Conservation (phyloP, 1,139 yeast genomes). For the Torulaspora pretoriensis region DNA sequence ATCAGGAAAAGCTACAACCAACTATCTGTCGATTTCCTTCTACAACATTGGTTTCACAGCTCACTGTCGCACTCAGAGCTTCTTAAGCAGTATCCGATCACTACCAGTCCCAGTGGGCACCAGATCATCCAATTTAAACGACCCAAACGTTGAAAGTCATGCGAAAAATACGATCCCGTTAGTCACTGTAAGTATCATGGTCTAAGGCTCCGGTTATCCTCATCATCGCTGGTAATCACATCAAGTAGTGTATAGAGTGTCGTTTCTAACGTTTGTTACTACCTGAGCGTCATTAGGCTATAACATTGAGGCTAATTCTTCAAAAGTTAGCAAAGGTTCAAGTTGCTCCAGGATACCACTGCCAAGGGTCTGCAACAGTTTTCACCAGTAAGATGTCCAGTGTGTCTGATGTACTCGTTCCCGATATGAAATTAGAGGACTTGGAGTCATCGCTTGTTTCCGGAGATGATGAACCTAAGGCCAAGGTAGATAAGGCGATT, state of each 20-base stretch:
- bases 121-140: conserved; percentile 5
- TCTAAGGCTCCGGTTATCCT: too few species aligned
- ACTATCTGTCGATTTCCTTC: conserved; percentile 11
- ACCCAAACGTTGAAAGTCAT: neutral
- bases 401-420: conserved; percentile 11
- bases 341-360: neutral
- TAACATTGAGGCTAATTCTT: neutral
- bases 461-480: conserved; percentile 14
- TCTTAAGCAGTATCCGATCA: neutral
- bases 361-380: neutral
- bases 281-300: neutral
- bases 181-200: too few species aligned
- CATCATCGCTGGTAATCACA: neutral
- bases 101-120: conserved; percentile 1
- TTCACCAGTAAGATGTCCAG: conserved; percentile 7
- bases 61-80: conserved; percentile 6
- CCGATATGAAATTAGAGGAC: conserved; percentile 20
- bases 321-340: neutral
- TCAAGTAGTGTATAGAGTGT: neutral
- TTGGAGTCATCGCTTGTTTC: conserved; percentile 20
- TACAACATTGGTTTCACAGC: conserved; percentile 10
- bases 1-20: conserved; percentile 19
- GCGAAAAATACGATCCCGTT: too few species aligned
- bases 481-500: conserved; percentile 13
- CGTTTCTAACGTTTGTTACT: conserved; percentile 6